Percentiles rank a stretch among this genome's conserved stretches.
These are phyloP conservation scores for Colletotrichum chlorophyti DNA, from an alignment of 2,329 filamentous ascomycete species.

Conservation along the genomic window DNA sequence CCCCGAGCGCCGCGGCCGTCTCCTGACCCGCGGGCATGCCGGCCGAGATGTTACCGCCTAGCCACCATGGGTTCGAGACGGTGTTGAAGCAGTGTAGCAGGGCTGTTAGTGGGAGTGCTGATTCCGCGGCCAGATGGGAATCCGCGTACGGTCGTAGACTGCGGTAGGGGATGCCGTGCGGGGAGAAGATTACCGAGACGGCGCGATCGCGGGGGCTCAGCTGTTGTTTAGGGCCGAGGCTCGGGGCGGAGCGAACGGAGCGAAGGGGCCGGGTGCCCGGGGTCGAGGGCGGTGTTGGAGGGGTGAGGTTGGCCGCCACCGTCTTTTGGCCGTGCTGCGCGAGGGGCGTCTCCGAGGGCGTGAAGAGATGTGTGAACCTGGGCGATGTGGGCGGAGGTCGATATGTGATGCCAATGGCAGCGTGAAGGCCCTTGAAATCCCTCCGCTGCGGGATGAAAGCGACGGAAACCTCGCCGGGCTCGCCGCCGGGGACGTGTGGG, in stretches of 20 bases:
- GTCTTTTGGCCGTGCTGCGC: slow-evolving; percentile 26
- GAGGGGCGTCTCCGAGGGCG: slow-evolving; percentile 34
- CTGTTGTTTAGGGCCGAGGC: slow-evolving; percentile 38
- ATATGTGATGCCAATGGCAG: slow-evolving; percentile 76
- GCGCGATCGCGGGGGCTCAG: slow-evolving; percentile 48
- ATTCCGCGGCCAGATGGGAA: slow-evolving; percentile 60
- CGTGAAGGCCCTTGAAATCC: slow-evolving; percentile 67
- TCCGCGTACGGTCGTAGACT: slow-evolving; percentile 62
- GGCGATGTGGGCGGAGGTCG: slow-evolving; percentile 55
- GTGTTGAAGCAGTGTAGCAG: slow-evolving; percentile 70
- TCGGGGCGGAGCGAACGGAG: slow-evolving; percentile 43
- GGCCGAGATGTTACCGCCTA: slow-evolving; percentile 64
- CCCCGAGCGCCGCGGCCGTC: slow-evolving; percentile 59
- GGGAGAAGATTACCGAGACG: slow-evolving; percentile 69
- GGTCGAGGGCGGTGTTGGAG: slow-evolving; percentile 45
- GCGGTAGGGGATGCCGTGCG: slow-evolving; percentile 65
- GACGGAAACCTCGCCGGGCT: slow-evolving; percentile 74
- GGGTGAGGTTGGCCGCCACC: slow-evolving; percentile 30
- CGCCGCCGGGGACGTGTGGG: slow-evolving; percentile 55
- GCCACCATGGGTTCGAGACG: slow-evolving; percentile 65
- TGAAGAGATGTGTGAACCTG: slow-evolving; percentile 25
- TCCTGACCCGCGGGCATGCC: slow-evolving; percentile 64
- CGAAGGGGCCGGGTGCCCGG: slow-evolving; percentile 39
- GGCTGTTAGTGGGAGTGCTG: slow-evolving; percentile 66
- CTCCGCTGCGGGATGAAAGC: slow-evolving; percentile 67